Base-by-base conservation (phyloP, 129 eudicot species). In the Mikania micrantha region DNA sequence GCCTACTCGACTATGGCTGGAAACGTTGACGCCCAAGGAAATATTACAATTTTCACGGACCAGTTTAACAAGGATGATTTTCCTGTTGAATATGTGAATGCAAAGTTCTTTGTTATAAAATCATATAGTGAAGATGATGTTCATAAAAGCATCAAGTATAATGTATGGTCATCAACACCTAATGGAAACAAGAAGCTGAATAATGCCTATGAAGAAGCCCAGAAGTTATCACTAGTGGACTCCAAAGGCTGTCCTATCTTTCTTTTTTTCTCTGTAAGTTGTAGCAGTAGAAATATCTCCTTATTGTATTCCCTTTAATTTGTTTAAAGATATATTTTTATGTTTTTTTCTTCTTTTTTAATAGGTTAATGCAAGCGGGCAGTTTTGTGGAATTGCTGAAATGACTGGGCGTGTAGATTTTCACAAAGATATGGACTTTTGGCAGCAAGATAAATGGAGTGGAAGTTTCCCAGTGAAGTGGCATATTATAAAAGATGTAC, bases 381-480 rank as follows among this genome's bases (percentile, higher is more conserved):
- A 89, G 78, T 93, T 82, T 73, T 86, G 96, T 77, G 99, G 99
- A 15, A 88, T 93, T 41, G 96, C 99, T 50, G 99, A 93, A 79
- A 93, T 93, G 99, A 85, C 66, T 39, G 96, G 96, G 15, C 82
- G 82, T 31, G 99, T 93, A 45, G 90, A 93, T 61, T 93, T 93
- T 36, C 71, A 86, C 52, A 84, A 78, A 28, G 90, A 88, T 81
- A 93, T 93, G 99, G 99, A 93, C 75, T 93, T 93, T 77, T 93
- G 99, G 99, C 99, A 93, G 90, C 99, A 93, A 81, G 99, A 93
- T 65, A 93, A 93, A 81, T 93, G 99, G 99, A 81, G 85, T 66
- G 96, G 96, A 34, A 82, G 99, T 77, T 93, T 93, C 68, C 88
- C 95, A 10, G 99, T 93, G 62, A 86, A 88, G 78, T 93, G 99